phyloP scores from a whole-genome alignment of 1,284 basidiomycete species.

The Leccinum subatratum region DNA sequence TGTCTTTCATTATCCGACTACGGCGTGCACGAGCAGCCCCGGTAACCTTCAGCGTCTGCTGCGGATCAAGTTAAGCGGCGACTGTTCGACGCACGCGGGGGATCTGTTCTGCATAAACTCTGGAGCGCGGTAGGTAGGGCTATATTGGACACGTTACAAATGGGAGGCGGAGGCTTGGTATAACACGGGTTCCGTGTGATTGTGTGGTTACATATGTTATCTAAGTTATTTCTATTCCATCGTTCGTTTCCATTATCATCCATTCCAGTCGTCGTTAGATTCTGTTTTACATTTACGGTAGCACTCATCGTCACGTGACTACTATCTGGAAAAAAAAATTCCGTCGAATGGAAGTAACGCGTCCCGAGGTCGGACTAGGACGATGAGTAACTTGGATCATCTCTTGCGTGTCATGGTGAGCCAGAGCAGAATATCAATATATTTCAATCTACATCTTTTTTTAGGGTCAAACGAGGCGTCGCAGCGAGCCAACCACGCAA shows the following conservation, averaged over 20 bases:
- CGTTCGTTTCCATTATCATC: background rate
- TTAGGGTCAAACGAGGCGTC: conserved; percentile 82
- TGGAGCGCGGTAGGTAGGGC: conserved; percentile 56
- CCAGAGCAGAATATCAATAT: background rate
- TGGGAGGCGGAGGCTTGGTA: conserved; percentile 73
- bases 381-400: conserved; percentile 65
- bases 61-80: conserved; percentile 57
- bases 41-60: conserved; percentile 31
- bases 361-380: conserved; percentile 6
- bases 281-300: background rate
- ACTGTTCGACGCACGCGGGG: conserved; percentile 39
- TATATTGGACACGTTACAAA: conserved; percentile 62
- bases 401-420: conserved; percentile 51
- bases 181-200: conserved; percentile 22
- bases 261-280: background rate
- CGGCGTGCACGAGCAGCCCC: conserved; percentile 34
- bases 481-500: conserved; percentile 75
- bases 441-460: conserved; percentile 6
- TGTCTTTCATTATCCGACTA: conserved; percentile 54
- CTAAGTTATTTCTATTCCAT: conserved; percentile 21
- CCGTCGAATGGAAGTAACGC: background rate
- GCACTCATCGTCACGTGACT: conserved; percentile 22
- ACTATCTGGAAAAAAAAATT: conserved; percentile 19
- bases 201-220: background rate
- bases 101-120: conserved; percentile 38